These are phyloP conservation scores for Saksenaea vasiformis DNA, from an alignment of 371 early-diverging fungal species.

Conservation along the genomic window DNA sequence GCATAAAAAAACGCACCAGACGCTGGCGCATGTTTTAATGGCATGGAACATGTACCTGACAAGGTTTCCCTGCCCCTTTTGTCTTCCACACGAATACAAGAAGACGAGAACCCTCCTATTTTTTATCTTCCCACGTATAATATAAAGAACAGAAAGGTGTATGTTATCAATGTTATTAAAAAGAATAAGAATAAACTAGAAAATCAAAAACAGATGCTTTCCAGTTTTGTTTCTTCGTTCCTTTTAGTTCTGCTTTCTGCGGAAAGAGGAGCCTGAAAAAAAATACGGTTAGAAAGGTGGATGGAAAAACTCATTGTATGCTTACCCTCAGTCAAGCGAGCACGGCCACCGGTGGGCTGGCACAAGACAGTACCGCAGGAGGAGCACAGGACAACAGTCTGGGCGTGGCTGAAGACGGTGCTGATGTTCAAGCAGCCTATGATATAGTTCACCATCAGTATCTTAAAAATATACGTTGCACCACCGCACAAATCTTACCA, in stretches of 20 bases:
- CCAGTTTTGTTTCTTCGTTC: neutral
- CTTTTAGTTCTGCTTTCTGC: conserved; percentile 47
- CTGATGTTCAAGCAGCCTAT: conserved; percentile 93
- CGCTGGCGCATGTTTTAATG: too few species aligned
- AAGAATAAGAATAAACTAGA: neutral
- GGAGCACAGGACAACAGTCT: conserved; percentile 95
- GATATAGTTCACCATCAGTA: neutral
- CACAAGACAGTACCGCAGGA: conserved; percentile 94
- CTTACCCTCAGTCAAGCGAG: conserved; percentile 87
- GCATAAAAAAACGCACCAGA: too few species aligned
- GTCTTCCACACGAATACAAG: too few species aligned
- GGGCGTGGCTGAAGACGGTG: conserved; percentile 98
- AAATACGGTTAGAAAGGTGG: neutral
- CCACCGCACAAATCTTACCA: conserved; percentile 49
- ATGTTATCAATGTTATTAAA: neutral
- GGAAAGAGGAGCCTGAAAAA: conserved; percentile 44
- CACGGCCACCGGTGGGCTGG: conserved; percentile 98
- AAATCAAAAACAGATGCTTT: neutral
- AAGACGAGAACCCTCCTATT: too few species aligned
- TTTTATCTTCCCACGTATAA: too few species aligned
- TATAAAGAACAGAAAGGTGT: neutral
- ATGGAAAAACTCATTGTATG: neutral
- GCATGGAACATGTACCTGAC: too few species aligned
- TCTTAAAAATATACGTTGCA: neutral
- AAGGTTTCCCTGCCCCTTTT: too few species aligned